Conservation (phyloP, 805 yeast species). For the Pichia rugopelliculosa region DNA sequence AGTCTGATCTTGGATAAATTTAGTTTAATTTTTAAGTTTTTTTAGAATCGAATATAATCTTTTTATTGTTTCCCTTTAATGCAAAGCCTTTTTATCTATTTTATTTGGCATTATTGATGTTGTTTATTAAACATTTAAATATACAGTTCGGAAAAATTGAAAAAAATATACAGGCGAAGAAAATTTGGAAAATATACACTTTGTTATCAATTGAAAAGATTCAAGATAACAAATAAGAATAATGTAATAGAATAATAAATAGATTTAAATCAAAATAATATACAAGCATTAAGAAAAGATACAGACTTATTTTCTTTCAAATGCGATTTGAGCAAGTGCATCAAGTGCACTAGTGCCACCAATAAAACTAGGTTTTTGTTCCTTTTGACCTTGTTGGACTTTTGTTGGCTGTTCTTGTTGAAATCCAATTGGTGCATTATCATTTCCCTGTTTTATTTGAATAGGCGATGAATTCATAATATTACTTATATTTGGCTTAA, state of each 20-base stretch:
- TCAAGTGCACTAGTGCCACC: constrained; percentile 29
- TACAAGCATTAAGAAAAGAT: background rate
- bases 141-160: too few relatives aligned
- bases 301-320: constrained; percentile 23
- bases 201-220: background rate
- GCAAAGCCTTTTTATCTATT: too few relatives aligned
- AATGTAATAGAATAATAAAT: background rate
- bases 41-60: too few relatives aligned
- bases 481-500: constrained; percentile 13
- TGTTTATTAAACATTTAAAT: constrained; percentile 1
- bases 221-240: background rate
- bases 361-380: constrained; percentile 1
- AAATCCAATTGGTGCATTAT: background rate
- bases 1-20: too few relatives aligned
- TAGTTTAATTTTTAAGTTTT: too few relatives aligned
- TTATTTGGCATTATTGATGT: too few relatives aligned
- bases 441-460: background rate
- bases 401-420: constrained; percentile 6
- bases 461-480: constrained; percentile 18
- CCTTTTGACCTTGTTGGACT: background rate
- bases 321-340: constrained; percentile 32
- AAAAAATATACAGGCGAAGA: too few relatives aligned
- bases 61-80: too few relatives aligned
- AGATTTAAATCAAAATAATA: background rate
- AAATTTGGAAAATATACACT: background rate